Conservation (phyloP, 2,329 filamentous ascomycete species). For the Fusarium burgessii region DNA sequence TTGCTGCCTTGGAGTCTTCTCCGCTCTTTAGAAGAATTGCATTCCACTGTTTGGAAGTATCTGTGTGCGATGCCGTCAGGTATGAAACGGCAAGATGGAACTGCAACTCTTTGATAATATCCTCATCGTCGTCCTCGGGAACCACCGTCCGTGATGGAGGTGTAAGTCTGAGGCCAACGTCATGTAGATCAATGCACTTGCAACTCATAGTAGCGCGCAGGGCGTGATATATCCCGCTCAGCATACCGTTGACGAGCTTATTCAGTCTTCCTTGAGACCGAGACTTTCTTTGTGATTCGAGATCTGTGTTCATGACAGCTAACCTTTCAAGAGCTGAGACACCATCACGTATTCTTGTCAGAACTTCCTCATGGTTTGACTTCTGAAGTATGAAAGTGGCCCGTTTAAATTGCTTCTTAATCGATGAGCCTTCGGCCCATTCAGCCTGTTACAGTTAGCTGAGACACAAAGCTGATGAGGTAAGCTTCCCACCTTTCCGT, state of each 20-base stretch:
- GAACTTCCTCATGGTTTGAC: neutral
- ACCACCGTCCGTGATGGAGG: neutral
- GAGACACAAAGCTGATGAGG: rapidly evolving
- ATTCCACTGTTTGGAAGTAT: neutral
- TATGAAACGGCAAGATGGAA: neutral
- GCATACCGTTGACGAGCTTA: neutral
- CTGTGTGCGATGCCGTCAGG: rapidly evolving
- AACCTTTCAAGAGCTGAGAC: neutral
- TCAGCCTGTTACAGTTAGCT: neutral
- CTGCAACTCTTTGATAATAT: neutral
- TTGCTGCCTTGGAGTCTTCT: rapidly evolving
- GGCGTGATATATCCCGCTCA: neutral
- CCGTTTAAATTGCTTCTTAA: neutral
- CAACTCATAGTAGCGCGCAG: neutral
- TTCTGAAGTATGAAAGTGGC: neutral
- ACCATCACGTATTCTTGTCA: neutral
- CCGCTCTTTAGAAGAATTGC: neutral
- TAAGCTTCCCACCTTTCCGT: neutral
- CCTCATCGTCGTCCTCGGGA: neutral
- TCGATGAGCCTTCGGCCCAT: rapidly evolving
- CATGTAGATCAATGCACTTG: neutral
- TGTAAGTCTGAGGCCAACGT: neutral
- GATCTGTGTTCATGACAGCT: neutral
- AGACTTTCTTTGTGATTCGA: neutral
- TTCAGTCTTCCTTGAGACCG: neutral